Percentiles rank a stretch among this genome's conserved stretches.
Conservation (phyloP, 305 asterid genomes). For the Withania somnifera region DNA sequence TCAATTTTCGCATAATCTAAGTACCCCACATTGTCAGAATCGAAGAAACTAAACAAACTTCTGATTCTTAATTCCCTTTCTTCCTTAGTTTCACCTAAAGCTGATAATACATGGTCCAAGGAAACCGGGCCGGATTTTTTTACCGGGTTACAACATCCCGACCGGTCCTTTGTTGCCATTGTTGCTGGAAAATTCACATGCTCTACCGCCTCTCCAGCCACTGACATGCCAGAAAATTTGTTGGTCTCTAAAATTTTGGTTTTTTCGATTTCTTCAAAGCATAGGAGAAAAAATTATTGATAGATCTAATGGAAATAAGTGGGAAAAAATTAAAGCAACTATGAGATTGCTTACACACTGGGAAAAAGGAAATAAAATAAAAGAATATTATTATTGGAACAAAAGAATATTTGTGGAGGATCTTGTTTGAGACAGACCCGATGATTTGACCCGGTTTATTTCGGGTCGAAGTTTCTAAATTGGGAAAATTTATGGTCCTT, state of each 20-base stretch:
- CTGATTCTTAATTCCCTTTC: conserved; percentile 81
- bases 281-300: not conserved
- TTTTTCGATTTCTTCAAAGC: not conserved
- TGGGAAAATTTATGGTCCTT: not conserved
- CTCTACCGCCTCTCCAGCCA: conserved; percentile 39
- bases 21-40: conserved; percentile 52
- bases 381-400: not conserved
- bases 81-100: conserved; percentile 73
- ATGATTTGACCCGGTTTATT: not conserved
- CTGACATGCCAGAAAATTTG: conserved; percentile 13
- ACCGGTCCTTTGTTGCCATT: conserved; percentile 33
- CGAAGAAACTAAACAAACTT: conserved; percentile 71
- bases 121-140: conserved; percentile 73
- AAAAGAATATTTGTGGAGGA: conserved; percentile 6
- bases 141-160: conserved; percentile 77
- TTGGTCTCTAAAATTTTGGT: too few species aligned
- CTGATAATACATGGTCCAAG: conserved; percentile 82
- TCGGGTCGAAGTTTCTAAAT: not conserved
- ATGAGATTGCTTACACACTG: too few species aligned
- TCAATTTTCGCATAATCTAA: conserved; percentile 72
- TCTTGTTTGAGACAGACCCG: conserved; percentile 2
- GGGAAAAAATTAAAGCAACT: too few species aligned
- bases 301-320: not conserved
- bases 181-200: conserved; percentile 44
- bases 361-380: not conserved